Evolutionary conservation across 1,284 basidiomycete species (phyloP).

Genomic region (Naganishia sp.): DNA sequence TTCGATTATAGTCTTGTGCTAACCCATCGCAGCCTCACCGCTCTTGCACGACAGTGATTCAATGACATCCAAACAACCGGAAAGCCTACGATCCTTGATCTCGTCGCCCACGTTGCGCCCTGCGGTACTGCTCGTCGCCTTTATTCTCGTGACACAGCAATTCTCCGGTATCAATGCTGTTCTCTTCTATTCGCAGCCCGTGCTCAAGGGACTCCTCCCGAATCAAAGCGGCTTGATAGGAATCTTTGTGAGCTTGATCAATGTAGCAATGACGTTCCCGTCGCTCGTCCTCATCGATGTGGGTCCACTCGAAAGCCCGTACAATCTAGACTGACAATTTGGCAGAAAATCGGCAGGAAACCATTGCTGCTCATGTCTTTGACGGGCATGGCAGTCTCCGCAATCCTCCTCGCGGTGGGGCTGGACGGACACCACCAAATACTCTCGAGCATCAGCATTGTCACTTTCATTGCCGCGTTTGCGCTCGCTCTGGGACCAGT

Average conservation of each 20-base stretch:
- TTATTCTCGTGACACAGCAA: constrained; percentile 70
- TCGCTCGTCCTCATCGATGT: constrained; percentile 86
- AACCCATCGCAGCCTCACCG: constrained; percentile 12
- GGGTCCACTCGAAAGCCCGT: constrained; percentile 35
- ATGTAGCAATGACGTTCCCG: constrained; percentile 74
- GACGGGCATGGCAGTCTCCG: constrained; percentile 67
- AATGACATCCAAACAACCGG: neutral
- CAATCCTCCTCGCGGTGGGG: constrained; percentile 69
- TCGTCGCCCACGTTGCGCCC: constrained; percentile 29
- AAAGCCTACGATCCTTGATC: constrained; percentile 21
- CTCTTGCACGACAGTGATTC: constrained; percentile 7
- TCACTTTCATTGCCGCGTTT: constrained; percentile 84
- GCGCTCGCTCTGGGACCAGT: constrained; percentile 87
- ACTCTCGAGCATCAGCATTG: constrained; percentile 73
- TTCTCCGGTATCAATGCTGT: constrained; percentile 79
- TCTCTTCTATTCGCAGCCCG: constrained; percentile 84
- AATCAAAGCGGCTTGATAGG: constrained; percentile 61
- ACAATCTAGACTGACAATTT: constrained; percentile 43
- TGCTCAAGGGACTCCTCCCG: constrained; percentile 74
- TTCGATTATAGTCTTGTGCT: neutral
- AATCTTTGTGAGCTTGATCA: constrained; percentile 64
- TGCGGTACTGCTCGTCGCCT: constrained; percentile 27
- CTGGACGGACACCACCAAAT: constrained; percentile 64
- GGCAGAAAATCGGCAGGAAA: constrained; percentile 52
- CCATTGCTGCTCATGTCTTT: constrained; percentile 55